Conservation (phyloP, 495 filamentous ascomycete genomes). For the Aspergillus nidulans region DNA sequence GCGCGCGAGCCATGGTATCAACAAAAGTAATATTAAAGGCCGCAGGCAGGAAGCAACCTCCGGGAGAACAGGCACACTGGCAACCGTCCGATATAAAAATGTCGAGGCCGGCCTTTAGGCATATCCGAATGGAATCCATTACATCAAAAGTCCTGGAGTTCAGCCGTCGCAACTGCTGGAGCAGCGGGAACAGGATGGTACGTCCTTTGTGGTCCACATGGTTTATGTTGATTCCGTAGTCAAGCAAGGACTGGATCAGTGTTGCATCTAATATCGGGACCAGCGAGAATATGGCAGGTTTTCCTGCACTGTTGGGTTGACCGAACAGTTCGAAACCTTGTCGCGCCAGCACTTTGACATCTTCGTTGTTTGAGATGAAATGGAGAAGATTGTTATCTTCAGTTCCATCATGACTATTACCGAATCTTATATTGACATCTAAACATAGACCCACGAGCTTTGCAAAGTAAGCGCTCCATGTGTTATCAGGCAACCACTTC, state of each 20-base stretch:
- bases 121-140: background rate
- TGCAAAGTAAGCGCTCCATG: too few relatives aligned
- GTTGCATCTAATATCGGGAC: background rate
- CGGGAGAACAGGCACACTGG: background rate
- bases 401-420: too few relatives aligned
- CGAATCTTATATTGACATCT: too few relatives aligned
- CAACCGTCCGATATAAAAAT: background rate
- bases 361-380: background rate
- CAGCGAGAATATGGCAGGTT: background rate
- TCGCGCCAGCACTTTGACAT: background rate
- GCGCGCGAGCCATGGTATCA: background rate
- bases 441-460: too few relatives aligned
- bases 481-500: too few relatives aligned
- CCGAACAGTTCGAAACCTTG: background rate
- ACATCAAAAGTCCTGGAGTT: background rate
- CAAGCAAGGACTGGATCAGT: background rate
- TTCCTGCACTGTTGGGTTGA: background rate
- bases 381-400: slow-evolving; percentile 1
- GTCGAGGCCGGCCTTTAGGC: background rate
- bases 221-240: background rate
- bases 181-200: background rate
- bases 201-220: background rate
- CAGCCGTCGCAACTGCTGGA: background rate
- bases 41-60: background rate
- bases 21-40: background rate